These are phyloP conservation scores for Gossypium anomalum DNA, from an alignment of 345 rosid genomes.

Conservation along the genomic window DNA sequence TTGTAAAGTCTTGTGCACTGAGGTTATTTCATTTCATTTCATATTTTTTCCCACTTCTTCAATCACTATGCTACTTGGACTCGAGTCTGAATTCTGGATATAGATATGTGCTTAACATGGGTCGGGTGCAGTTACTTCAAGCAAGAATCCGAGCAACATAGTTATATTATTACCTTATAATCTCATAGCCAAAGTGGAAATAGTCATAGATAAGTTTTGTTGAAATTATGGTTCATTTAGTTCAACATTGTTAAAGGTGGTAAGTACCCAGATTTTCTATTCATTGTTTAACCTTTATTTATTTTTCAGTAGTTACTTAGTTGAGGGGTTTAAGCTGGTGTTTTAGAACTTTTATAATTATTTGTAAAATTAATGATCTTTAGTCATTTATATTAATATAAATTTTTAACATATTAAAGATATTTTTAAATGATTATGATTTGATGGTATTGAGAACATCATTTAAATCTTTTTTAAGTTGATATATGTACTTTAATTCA, in stretches of 20 bases:
- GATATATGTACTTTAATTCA: too few species aligned
- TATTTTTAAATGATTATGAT: too few species aligned
- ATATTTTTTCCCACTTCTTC: background rate
- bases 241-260: constrained; percentile 1
- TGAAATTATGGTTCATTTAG: background rate
- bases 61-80: background rate
- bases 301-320: background rate
- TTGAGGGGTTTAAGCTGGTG: background rate
- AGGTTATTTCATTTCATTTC: background rate
- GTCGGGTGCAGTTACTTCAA: background rate
- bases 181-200: background rate
- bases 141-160: background rate
- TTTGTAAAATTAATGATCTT: background rate
- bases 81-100: background rate
- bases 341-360: background rate
- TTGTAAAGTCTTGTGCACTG: constrained; percentile 4
- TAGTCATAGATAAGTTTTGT: background rate
- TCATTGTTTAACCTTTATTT: background rate
- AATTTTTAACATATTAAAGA: too few species aligned
- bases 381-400: background rate
- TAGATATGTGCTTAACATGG: background rate
- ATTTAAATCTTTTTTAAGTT: too few species aligned
- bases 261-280: background rate
- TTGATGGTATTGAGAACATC: too few species aligned
- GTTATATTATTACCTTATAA: background rate